Base-by-base conservation (phyloP, 495 filamentous ascomycete genomes). In the Penicillium ucsense region DNA sequence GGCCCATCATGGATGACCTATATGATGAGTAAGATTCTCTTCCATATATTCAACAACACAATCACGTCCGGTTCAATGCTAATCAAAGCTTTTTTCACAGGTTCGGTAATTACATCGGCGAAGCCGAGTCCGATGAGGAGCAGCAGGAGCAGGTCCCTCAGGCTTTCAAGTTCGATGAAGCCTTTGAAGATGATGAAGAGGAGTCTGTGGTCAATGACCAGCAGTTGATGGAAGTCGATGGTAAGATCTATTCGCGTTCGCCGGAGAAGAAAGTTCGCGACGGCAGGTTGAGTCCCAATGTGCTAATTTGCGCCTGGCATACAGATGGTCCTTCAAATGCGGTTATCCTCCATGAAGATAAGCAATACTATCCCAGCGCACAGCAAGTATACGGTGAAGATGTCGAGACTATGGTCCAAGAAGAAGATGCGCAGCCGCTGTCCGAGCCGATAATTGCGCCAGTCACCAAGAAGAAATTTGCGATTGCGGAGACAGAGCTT, bases 341-440 rank as follows among this genome's bases (percentile, higher is more conserved):
- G 38, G 90, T 98, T 32, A 76, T 98, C 42, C 78, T 98, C 31
- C 94, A 98, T 63, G 92, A 98, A 72, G 94, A 98, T 70, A 97
- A 98, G 66, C 92, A 97, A 70, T 98, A 98, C 61, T 98, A 98
- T 60, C 94, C 92, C 11, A 95, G 88, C 29, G 94, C 92, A 31
- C 83, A 89, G 54, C 91, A 97, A 58, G 83, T 95, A 10, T 98
- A 96, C 63, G 92, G 94, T 30, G 78, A 81, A 47, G 90, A 86
- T 63, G 92, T 98, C 48, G 92, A 98, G 71, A 89, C 89, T 12
- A 64, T 96, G 68, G 94, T 98, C 8, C 87, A 97, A 55, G 94
- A 98, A 62, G 92, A 97, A 68, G 92, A 98, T 78, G 83, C 89
- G 47, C 92, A 98, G 59, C 84, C 89, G 37, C 75, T 98, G 28